Evolutionary conservation across 2,329 filamentous ascomycete genomes (phyloP).

Genomic region (Aspergillus tubingensis): DNA sequence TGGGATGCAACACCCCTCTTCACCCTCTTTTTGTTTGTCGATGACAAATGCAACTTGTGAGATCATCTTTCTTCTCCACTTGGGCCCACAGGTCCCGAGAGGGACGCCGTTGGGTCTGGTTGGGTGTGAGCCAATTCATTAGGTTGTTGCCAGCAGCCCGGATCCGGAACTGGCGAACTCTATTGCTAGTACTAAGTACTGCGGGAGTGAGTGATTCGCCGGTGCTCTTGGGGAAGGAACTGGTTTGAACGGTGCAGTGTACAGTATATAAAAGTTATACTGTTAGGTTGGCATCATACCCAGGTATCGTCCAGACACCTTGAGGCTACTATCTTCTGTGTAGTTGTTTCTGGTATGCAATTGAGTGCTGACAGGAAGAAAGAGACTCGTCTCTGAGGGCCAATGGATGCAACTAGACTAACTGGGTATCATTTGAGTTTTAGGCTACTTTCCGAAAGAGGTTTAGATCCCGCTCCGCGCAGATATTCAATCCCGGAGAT

Average conservation of each 20-base stretch:
- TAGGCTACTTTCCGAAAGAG: background rate
- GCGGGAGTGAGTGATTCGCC: background rate
- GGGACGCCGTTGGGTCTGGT: background rate
- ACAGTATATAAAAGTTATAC: too few species aligned
- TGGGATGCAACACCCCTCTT: background rate
- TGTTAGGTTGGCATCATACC: too few species aligned
- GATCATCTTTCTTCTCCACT: background rate
- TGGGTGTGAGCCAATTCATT: too few species aligned
- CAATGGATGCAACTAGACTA: background rate
- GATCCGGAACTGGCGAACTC: background rate
- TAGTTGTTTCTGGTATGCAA: background rate
- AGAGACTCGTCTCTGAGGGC: background rate
- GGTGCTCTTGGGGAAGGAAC: background rate
- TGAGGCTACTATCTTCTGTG: too few species aligned
- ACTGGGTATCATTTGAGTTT: background rate
- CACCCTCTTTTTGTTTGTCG: background rate
- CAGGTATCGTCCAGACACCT: too few species aligned
- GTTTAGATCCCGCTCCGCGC: conserved; percentile 1
- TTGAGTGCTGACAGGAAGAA: background rate
- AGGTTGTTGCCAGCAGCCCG: background rate
- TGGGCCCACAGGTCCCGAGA: background rate
- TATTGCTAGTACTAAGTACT: background rate
- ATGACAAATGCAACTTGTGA: conserved; percentile 1
- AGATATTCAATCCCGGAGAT: background rate
- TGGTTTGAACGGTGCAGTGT: background rate